Conservation (phyloP, 2,329 filamentous ascomycete genomes). For the Sporothrix pseudoabietina region DNA sequence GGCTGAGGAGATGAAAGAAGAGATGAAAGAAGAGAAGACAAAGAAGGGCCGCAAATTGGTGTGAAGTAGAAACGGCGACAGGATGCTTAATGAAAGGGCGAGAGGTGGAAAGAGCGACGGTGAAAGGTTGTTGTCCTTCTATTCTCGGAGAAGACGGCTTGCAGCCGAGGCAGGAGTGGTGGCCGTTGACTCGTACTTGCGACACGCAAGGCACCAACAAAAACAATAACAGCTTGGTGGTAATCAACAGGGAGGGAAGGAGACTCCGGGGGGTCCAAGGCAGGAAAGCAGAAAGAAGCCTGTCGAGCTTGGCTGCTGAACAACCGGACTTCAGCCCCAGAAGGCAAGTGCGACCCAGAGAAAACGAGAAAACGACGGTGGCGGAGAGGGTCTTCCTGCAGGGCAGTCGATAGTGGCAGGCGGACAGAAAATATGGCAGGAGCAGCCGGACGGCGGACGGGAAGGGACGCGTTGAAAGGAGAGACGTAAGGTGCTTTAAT, state of each 20-base stretch:
- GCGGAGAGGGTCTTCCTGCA: not conserved
- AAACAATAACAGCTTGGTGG: slow-evolving; percentile 1
- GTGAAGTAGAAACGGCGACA: not conserved
- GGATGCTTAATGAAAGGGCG: not conserved
- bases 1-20: not conserved
- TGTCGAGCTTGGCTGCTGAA: slow-evolving; percentile 15
- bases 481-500: not conserved
- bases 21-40: not conserved
- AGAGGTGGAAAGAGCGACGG: slow-evolving; percentile 16
- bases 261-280: not conserved
- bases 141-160: slow-evolving; percentile 15
- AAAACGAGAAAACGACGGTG: not conserved
- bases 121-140: not conserved
- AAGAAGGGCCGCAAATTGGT: not conserved
- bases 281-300: not conserved
- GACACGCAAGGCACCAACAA: not conserved
- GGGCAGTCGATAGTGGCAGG: not conserved
- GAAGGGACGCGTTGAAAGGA: not conserved
- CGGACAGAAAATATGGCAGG: not conserved
- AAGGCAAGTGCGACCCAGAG: slow-evolving; percentile 18
- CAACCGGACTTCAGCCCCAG: slow-evolving; percentile 21
- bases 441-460: slow-evolving; percentile 5
- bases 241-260: not conserved
- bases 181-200: not conserved
- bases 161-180: slow-evolving; percentile 22